Conservation (phyloP, 306 rosid genomes). For the Quillaja saponaria region DNA sequence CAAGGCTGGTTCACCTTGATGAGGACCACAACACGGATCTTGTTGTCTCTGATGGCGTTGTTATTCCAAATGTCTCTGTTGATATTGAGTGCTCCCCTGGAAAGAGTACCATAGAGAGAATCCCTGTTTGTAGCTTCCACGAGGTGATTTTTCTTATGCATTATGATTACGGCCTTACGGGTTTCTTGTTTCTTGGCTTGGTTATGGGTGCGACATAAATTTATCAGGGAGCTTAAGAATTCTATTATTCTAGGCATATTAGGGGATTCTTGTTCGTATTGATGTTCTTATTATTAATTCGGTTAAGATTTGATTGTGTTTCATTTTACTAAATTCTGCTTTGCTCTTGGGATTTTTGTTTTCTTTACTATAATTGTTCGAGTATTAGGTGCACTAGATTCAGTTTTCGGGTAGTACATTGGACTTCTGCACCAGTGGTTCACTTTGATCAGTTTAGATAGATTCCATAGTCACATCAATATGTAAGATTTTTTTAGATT, state of each 20-base stretch:
- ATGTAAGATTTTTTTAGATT: constrained; percentile 7
- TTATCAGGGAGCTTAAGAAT: constrained; percentile 11
- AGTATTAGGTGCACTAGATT: no score
- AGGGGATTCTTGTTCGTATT: constrained; percentile 24
- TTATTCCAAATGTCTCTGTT: constrained; percentile 64
- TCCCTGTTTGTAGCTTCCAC: constrained; percentile 61
- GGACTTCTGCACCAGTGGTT: constrained; percentile 8
- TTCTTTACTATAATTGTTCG: constrained; percentile 12
- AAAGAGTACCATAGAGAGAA: constrained; percentile 38
- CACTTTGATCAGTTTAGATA: not conserved
- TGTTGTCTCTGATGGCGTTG: constrained; percentile 42
- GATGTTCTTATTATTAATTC: constrained; percentile 16
- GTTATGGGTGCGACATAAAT: constrained; percentile 6
- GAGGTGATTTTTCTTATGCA: constrained; percentile 56
- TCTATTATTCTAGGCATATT: not conserved
- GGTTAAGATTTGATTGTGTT: constrained; percentile 25
- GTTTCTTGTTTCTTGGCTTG: constrained; percentile 23
- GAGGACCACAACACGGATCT: constrained; percentile 63
- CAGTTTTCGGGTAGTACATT: not conserved
- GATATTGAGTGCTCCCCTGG: constrained; percentile 58
- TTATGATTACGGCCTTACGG: constrained; percentile 23
- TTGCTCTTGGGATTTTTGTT: not conserved
- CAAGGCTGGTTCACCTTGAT: constrained; percentile 69
- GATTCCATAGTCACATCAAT: not conserved
- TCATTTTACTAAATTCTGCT: constrained; percentile 20